Percentiles rank a stretch among this genome's conserved stretches.
Evolutionary conservation across 2,329 filamentous ascomycete genomes (phyloP).

Genomic region (Emmonsiellopsis sp.): DNA sequence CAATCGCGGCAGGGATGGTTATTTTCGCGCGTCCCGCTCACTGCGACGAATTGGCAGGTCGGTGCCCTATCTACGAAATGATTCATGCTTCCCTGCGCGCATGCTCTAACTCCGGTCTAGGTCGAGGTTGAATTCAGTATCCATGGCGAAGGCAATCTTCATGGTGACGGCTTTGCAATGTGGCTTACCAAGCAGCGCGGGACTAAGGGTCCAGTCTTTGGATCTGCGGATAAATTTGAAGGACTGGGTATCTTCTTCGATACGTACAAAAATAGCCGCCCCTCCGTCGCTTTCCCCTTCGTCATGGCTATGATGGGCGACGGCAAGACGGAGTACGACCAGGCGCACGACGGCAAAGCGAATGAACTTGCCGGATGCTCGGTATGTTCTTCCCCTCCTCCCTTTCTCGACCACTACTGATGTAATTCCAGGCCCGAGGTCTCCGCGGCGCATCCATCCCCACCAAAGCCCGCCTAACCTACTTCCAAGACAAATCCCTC

Average conservation of each 20-base stretch:
- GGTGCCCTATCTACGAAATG: slow-evolving; percentile 9
- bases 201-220: slow-evolving; percentile 74
- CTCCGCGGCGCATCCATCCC: slow-evolving; percentile 71
- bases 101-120: slow-evolving; percentile 24
- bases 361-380: slow-evolving; percentile 93
- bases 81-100: not conserved
- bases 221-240: slow-evolving; percentile 79
- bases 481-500: slow-evolving; percentile 92
- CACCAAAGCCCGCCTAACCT: slow-evolving; percentile 81
- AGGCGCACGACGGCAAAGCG: slow-evolving; percentile 86
- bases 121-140: slow-evolving; percentile 95
- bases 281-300: slow-evolving; percentile 90
- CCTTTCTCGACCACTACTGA: not conserved
- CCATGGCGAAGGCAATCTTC: slow-evolving; percentile 77
- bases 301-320: slow-evolving; percentile 98
- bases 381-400: slow-evolving; percentile 31
- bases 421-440: slow-evolving; percentile 56
- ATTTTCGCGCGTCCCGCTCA: slow-evolving; percentile 87
- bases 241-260: slow-evolving; percentile 93
- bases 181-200: slow-evolving; percentile 95
- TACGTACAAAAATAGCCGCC: slow-evolving; percentile 99
- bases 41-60: slow-evolving; percentile 95
- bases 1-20: slow-evolving; percentile 88
- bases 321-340: slow-evolving; percentile 80
- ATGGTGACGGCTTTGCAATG: slow-evolving; percentile 94